Evolutionary conservation across 345 rosid genomes (phyloP).

Genomic region (Tarenaya hassleriana): DNA sequence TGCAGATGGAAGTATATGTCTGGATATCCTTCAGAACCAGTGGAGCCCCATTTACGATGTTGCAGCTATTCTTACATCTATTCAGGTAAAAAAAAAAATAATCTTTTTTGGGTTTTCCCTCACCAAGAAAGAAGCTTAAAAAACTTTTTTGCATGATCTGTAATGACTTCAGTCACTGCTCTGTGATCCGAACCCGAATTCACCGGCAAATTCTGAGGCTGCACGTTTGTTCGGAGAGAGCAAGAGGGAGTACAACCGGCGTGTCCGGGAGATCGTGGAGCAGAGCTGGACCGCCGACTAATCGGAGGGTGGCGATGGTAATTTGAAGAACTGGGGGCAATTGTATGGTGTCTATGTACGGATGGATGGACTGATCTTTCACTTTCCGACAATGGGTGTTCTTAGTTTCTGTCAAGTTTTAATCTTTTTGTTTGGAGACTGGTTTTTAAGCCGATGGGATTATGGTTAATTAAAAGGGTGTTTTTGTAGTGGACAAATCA

Average conservation of each 20-base stretch:
- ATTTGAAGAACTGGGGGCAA: no score
- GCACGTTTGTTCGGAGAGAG: conserved; percentile 76
- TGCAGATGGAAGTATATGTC: conserved; percentile 96
- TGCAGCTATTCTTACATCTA: conserved; percentile 92
- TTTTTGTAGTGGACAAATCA: no score
- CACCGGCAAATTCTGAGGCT: conserved; percentile 87
- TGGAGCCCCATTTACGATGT: conserved; percentile 99
- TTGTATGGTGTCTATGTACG: no score
- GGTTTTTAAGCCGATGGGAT: no score
- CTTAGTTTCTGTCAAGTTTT: no score
- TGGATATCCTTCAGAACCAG: conserved; percentile 92
- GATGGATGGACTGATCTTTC: no score
- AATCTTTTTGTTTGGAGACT: no score
- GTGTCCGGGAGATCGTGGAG: conserved; percentile 67
- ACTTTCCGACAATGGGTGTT: no score
- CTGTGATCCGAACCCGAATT: conserved; percentile 79
- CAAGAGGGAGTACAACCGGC: conserved; percentile 68
- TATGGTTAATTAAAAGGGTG: no score
- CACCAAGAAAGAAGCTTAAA: no score
- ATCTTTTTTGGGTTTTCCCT: no score
- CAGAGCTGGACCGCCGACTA: conserved; percentile 80
- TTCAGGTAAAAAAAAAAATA: conserved; percentile 47
- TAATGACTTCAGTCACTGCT: conserved; percentile 49
- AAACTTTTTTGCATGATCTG: background rate
- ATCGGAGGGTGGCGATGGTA: background rate